A percentile compares a stretch with the other conserved stretches of the same genome.
Conservation (phyloP, 2,329 filamentous ascomycete species). For the Aulographum hederae region DNA sequence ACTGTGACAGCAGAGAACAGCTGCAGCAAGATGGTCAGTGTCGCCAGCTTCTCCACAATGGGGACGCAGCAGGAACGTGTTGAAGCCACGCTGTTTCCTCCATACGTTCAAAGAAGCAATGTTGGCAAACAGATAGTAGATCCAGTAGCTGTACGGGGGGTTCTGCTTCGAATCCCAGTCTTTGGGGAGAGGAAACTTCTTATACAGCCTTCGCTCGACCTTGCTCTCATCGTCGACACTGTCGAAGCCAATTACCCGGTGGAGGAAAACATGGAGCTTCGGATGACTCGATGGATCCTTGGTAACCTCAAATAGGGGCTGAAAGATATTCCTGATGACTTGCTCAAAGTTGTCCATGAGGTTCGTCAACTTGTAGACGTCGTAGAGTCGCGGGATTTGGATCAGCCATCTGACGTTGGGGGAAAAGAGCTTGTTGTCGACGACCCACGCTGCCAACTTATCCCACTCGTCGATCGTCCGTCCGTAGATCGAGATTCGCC, state of each 20-base stretch:
- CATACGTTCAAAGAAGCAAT: slow-evolving; percentile 82
- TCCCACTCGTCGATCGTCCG: slow-evolving; percentile 91
- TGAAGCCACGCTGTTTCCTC: slow-evolving; percentile 83
- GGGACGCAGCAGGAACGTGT: slow-evolving; percentile 80
- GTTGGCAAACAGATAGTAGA: slow-evolving; percentile 93
- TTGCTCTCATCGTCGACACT: slow-evolving; percentile 98
- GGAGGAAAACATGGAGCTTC: slow-evolving; percentile 85
- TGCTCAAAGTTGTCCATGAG: slow-evolving; percentile 83
- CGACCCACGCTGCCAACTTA: slow-evolving; percentile 89
- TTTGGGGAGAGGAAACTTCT: slow-evolving; percentile 81
- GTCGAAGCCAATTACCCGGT: slow-evolving; percentile 91
- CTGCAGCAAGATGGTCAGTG: slow-evolving; percentile 85
- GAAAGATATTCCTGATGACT: slow-evolving; percentile 78
- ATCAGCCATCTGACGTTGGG: slow-evolving; percentile 96
- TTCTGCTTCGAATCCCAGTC: slow-evolving; percentile 88
- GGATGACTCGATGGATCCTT: slow-evolving; percentile 71
- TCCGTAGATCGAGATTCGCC: slow-evolving; percentile 95
- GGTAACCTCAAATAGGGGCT: slow-evolving; percentile 87
- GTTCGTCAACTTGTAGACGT: slow-evolving; percentile 81
- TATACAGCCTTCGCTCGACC: slow-evolving; percentile 79
- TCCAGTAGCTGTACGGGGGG: slow-evolving; percentile 97
- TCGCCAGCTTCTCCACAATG: slow-evolving; percentile 96
- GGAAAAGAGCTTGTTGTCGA: slow-evolving; percentile 95
- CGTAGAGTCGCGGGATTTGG: slow-evolving; percentile 83
- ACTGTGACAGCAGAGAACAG: slow-evolving; percentile 82